These are phyloP conservation scores for Hirsutella minnesotensis DNA, from an alignment of 2,329 filamentous ascomycete species.

Conservation along the genomic window DNA sequence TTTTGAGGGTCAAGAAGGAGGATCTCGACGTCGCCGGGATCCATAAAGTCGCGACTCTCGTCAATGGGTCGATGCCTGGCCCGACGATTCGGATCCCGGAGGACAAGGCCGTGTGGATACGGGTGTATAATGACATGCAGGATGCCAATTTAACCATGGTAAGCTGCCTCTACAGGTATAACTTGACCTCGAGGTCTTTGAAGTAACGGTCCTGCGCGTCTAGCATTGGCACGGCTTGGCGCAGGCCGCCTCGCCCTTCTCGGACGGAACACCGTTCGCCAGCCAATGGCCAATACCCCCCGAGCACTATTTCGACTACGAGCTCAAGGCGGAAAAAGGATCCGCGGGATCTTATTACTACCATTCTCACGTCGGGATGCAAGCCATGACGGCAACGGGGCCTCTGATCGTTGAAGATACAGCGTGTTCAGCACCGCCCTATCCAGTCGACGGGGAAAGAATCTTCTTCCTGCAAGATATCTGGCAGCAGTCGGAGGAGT, in stretches of 20 bases:
- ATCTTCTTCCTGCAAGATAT: conserved; percentile 38
- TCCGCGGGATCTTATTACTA: conserved; percentile 56
- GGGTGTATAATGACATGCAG: conserved; percentile 46
- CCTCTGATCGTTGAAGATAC: conserved; percentile 45
- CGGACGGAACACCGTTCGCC: conserved; percentile 48
- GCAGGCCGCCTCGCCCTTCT: conserved; percentile 45
- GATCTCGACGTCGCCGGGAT: conserved; percentile 17
- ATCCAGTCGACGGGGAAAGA: conserved; percentile 50
- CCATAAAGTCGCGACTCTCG: conserved; percentile 16
- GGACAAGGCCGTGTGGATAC: conserved; percentile 38
- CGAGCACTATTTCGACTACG: conserved; percentile 54
- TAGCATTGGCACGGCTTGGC: conserved; percentile 43
- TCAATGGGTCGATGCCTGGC: conserved; percentile 42
- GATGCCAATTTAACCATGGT: conserved; percentile 46
- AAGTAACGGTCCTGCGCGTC: too few species aligned
- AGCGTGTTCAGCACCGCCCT: conserved; percentile 32
- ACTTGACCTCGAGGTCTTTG: too few species aligned
- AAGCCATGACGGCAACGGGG: conserved; percentile 19
- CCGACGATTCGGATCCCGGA: conserved; percentile 33
- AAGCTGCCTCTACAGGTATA: too few species aligned
- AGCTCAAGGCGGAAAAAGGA: conserved; percentile 38
- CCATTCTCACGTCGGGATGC: conserved; percentile 54
- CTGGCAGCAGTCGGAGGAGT: conserved; percentile 29
- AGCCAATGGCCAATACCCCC: conserved; percentile 56
- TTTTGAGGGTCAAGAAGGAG: conserved; percentile 31